A percentile compares a stretch with the other conserved stretches of the same genome.
phyloP scores from a whole-genome alignment of 768 basidiomycete species.

The Lepiota brunneoincarnata region DNA sequence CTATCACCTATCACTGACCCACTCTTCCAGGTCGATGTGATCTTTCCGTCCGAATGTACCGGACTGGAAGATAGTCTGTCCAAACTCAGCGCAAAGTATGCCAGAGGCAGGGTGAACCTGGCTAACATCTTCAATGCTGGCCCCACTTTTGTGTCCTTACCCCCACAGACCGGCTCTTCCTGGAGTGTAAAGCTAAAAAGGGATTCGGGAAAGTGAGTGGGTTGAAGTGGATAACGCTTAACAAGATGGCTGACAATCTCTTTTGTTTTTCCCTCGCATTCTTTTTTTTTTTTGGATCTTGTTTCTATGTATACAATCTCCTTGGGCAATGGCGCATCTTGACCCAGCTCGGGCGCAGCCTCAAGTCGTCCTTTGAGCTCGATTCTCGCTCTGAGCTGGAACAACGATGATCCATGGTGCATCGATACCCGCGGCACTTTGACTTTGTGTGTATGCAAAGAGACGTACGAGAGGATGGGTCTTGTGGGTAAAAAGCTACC shows the following conservation, averaged over 20 bases:
- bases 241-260: too few species aligned
- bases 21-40: conserved; percentile 52
- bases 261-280: too few species aligned
- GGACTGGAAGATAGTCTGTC: conserved; percentile 36
- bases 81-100: conserved; percentile 41
- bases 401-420: conserved; percentile 64
- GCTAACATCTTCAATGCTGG: conserved; percentile 25
- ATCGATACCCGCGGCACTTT: conserved; percentile 61
- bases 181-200: neutral
- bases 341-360: neutral
- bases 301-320: too few species aligned
- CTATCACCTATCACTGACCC: neutral
- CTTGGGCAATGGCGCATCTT: too few species aligned
- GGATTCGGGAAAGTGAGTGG: neutral
- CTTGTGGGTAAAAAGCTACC: conserved; percentile 54
- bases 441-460: conserved; percentile 52
- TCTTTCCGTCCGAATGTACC: conserved; percentile 46
- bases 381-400: conserved; percentile 34
- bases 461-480: conserved; percentile 60
- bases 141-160: neutral
- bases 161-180: neutral
- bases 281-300: too few species aligned
- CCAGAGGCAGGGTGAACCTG: conserved; percentile 40
- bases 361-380: conserved; percentile 22
- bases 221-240: too few species aligned